Evolutionary conservation across 2,329 filamentous ascomycete species (phyloP), one percentile per base, ranked within the genome.

Genomic region (Verticillium nubilum): DNA sequence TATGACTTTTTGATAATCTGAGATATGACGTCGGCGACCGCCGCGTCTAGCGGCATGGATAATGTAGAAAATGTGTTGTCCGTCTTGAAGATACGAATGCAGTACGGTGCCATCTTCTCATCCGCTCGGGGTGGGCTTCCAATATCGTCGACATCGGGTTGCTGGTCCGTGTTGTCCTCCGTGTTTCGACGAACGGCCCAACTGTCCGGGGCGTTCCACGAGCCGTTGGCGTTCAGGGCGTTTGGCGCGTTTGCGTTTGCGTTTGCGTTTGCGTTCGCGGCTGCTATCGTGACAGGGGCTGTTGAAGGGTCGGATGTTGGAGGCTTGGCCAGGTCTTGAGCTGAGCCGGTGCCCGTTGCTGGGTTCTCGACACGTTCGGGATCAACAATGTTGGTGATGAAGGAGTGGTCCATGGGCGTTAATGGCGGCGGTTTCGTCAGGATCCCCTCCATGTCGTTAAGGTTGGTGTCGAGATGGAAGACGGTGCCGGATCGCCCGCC

Each of bases 11-110:
- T 96, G 60, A 94, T 89, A 64, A 99, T 85, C 71, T 95, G 91
- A n/a, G 86, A 83, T 64, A 98, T 88, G 52, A 98, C 88, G 60
- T 99, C 94, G 19, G 85, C 82, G 19, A 96, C 94, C 0, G 89
- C 93, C 3, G 94, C 88, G 68, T 93, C 91, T 57, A 98, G 78
- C 2, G 87, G 81, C 73, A 94, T 88, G 29, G 92, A 94, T 56
- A 99, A 83, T 0, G 95, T 97, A 6, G 92, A 91, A 76, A 98
- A 99, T 0, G 95, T 97, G 27, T 90, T 92, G 71, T 99, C 94
- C 9, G 90, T 89, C 61, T 93, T 88, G 78, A 99, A 99, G 37
- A 99, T 91, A 33, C 95, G 91, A 70, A 99, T 95, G 72, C 93
- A 98, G 73, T 94, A 97, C 31, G 89, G 86, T 17, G 84, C 81